Conservation (phyloP, 805 yeast species). For the Spathaspora sp. region DNA sequence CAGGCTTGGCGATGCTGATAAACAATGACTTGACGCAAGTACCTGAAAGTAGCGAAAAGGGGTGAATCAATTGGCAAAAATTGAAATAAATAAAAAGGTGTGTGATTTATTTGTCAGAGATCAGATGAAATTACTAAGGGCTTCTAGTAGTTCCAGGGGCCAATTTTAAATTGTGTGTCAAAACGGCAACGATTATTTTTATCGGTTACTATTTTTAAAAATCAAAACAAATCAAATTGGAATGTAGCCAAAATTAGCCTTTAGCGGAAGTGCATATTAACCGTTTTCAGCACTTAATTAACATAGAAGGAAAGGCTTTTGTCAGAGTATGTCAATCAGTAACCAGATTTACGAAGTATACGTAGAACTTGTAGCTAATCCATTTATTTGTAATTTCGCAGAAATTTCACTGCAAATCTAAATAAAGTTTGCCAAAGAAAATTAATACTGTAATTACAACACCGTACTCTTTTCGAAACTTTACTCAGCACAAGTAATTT, state of each 20-base stretch:
- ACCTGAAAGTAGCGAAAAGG: too few species aligned
- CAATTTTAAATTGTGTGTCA: background rate
- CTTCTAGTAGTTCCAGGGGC: too few species aligned
- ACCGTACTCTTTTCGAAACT: too few species aligned
- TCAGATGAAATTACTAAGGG: background rate
- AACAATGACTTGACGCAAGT: too few species aligned
- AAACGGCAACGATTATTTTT: background rate
- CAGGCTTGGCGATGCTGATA: too few species aligned
- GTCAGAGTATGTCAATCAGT: background rate
- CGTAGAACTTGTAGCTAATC: slow-evolving; percentile 25
- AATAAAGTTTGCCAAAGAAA: background rate
- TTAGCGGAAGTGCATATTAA: too few species aligned
- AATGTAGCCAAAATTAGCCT: too few species aligned
- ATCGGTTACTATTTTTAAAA: background rate
- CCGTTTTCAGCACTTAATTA: slow-evolving; percentile 38
- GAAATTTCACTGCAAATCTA: too few species aligned
- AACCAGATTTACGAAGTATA: background rate
- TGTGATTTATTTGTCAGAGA: background rate
- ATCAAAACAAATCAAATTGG: slow-evolving; percentile 34
- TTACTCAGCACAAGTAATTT: too few species aligned
- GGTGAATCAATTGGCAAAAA: too few species aligned
- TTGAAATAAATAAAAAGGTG: too few species aligned
- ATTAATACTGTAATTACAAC: too few species aligned
- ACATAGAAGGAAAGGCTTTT: background rate
- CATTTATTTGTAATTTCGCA: background rate